phyloP scores from a whole-genome alignment of 371 early-diverging fungal species.

The Sporodiniella umbellata region DNA sequence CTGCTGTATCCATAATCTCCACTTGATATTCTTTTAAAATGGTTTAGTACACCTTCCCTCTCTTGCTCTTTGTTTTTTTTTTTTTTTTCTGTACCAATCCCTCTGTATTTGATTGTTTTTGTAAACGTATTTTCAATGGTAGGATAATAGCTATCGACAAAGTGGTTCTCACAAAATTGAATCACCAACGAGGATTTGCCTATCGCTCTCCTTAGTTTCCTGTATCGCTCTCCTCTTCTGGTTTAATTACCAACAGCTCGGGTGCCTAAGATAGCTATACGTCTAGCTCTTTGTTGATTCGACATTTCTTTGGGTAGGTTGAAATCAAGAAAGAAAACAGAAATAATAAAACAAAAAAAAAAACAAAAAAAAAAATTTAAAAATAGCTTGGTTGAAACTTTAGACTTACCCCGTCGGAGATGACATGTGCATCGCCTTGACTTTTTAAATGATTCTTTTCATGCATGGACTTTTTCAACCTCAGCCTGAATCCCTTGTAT shows the following conservation, averaged over 20 bases:
- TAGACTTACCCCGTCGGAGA: background rate
- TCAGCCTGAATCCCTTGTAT: too few relatives aligned
- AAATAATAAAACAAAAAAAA: background rate
- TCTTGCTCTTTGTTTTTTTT: background rate
- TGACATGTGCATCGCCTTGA: too few relatives aligned
- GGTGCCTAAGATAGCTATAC: constrained; percentile 77
- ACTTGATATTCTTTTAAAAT: constrained; percentile 67
- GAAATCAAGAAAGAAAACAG: background rate
- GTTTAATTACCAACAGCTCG: constrained; percentile 70
- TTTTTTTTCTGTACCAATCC: constrained; percentile 48
- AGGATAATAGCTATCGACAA: constrained; percentile 86
- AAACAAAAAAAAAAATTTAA: background rate
- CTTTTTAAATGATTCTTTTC: too few relatives aligned
- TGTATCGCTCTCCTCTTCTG: too few relatives aligned
- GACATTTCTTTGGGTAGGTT: constrained; percentile 1
- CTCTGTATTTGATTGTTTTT: constrained; percentile 77
- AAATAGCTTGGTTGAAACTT: background rate
- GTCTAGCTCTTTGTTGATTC: constrained; percentile 46
- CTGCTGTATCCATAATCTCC: constrained; percentile 95
- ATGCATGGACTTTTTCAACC: too few relatives aligned
- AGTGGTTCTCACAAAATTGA: constrained; percentile 92
- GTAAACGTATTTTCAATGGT: constrained; percentile 87
- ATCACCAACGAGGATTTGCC: constrained; percentile 90
- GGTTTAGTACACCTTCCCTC: background rate
- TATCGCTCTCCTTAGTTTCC: background rate